Percentiles rank a stretch among this genome's conserved stretches.
Conservation (phyloP, 2,329 filamentous ascomycete species). For the Fusarium miscanthi region DNA sequence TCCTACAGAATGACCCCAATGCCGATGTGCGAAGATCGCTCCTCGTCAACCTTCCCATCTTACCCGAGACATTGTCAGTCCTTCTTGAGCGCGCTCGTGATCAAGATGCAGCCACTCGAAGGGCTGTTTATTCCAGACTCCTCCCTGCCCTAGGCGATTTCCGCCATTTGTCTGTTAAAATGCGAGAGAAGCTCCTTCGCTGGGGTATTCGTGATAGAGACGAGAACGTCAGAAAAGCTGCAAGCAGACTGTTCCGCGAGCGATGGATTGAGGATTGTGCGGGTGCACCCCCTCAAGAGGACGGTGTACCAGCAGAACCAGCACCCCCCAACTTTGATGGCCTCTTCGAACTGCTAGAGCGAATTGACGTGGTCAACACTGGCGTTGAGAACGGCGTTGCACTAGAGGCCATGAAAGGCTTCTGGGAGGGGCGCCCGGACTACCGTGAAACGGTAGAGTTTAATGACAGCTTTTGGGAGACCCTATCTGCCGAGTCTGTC, state of each 20-base stretch:
- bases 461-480: conserved; percentile 82
- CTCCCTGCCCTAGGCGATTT: conserved; percentile 93
- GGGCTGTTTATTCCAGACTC: conserved; percentile 87
- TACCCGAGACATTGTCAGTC: conserved; percentile 83
- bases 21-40: conserved; percentile 92
- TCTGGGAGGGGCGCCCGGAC: conserved; percentile 93
- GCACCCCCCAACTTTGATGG: conserved; percentile 80
- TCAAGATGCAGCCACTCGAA: conserved; percentile 83
- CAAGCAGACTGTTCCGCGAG: conserved; percentile 88
- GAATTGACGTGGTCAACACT: conserved; percentile 92
- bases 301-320: conserved; percentile 65
- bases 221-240: conserved; percentile 91
- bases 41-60: conserved; percentile 88
- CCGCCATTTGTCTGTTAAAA: conserved; percentile 88
- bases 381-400: conserved; percentile 91
- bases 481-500: conserved; percentile 83
- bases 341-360: conserved; percentile 88
- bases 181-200: conserved; percentile 93
- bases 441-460: conserved; percentile 79
- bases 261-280: conserved; percentile 98
- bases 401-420: conserved; percentile 92
- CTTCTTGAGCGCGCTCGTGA: conserved; percentile 92
- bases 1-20: conserved; percentile 92
- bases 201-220: conserved; percentile 96
- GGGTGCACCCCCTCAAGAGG: conserved; percentile 69